phyloP scores from a whole-genome alignment of 2,329 filamentous ascomycete genomes.

The Pseudogymnoascus sp. region DNA sequence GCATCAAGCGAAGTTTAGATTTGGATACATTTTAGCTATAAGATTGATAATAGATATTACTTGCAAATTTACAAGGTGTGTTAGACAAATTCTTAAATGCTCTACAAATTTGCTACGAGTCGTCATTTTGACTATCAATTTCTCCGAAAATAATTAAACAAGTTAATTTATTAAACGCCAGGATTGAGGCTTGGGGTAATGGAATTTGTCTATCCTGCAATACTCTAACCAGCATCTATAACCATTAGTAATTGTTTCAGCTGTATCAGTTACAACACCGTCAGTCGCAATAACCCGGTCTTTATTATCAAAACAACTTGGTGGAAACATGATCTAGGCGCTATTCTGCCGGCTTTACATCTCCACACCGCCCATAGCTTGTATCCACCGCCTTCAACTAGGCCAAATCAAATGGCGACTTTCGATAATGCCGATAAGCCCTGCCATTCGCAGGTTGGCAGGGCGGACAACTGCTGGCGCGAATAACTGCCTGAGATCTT shows the following conservation, averaged over 20 bases:
- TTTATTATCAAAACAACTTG: background rate
- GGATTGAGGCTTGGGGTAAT: background rate
- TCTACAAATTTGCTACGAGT: too few species aligned
- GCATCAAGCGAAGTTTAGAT: too few species aligned
- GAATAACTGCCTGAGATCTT: background rate
- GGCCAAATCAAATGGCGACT: constrained; percentile 8
- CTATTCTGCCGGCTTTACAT: background rate
- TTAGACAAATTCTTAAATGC: too few species aligned
- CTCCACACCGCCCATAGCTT: background rate
- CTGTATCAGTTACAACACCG: background rate
- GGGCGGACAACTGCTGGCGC: background rate
- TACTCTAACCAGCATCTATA: background rate
- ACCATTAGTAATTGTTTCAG: background rate
- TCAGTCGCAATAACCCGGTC: background rate
- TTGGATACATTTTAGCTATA: too few species aligned
- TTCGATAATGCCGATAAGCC: constrained; percentile 6
- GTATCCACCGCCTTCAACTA: background rate
- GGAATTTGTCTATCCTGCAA: too few species aligned
- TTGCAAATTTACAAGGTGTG: too few species aligned
- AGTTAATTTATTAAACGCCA: background rate
- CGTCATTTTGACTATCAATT: background rate
- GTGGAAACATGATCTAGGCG: background rate
- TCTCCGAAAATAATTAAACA: background rate
- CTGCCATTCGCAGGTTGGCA: background rate
- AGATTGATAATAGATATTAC: too few species aligned